Base-by-base conservation (phyloP, 73 alveolate genomes). In the Paramecium pentaurelia region DNA sequence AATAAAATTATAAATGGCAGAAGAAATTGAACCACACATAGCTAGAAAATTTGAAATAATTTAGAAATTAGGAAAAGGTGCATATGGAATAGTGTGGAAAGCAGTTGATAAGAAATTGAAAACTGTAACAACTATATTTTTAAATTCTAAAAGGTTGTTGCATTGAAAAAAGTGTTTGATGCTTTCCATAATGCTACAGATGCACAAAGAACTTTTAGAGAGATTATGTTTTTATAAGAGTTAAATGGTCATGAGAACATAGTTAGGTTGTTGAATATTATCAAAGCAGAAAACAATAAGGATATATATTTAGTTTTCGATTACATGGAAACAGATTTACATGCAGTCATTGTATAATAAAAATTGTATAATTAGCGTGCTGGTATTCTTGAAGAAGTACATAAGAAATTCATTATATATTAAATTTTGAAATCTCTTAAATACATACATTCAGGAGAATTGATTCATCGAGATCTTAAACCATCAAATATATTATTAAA, bases 281-380 rank as follows among this genome's bases (percentile, higher is more conserved):
- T 98, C 77, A 96, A 97, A 71, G 99, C 99, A 10, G 99, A 97
- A 83, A 97, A 97, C 71, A 98, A 97, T 92, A 94, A 96, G 71
- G 99, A 98, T 92, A 97, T 98, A 58, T 98, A 98, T 92, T 86
- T 93, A 25, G 99, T 97, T 18, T 97, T 97, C 86, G 99, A 97
- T 88, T 97, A 93, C 93, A 97, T 97, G 99, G 99, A 98, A 83
- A 97, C 99, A 6, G 99, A 98, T 88, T 95, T 98, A 77, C 99
- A 98, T 94, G 99, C 99, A 30, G 99, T 98, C 51, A 98, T 98
- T 88, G 89, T 77, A 77, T 27, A 3, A n/a, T 3, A 42, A 7
- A 27, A 5, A 14, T 27, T 1, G 10, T 12, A 20, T 77, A 36
- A 9, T 12, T 71, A 77, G 89, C 95, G 99, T 58, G 99, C 99